These are phyloP conservation scores for Apocynum venetum DNA, from an alignment of 257 asterid genomes.

Conservation along the genomic window DNA sequence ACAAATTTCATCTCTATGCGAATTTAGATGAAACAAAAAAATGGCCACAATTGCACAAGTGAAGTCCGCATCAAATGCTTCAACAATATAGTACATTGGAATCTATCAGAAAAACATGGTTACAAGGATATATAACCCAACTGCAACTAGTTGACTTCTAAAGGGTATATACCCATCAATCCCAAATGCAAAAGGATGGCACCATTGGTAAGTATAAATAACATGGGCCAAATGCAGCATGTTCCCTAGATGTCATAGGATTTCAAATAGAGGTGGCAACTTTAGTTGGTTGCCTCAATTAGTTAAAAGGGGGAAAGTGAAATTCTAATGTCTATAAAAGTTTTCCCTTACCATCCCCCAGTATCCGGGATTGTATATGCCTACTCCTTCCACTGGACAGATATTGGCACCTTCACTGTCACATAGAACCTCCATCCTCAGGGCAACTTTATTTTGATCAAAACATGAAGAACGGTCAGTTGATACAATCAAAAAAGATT, in stretches of 20 bases:
- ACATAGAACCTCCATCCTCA: slow-evolving; percentile 76
- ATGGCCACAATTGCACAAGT: neutral
- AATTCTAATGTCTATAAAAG: neutral
- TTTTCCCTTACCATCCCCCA: slow-evolving; percentile 85
- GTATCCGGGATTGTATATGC: slow-evolving; percentile 87
- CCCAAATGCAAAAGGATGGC: no score
- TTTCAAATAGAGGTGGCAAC: neutral
- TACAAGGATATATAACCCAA: neutral
- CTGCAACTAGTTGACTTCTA: neutral
- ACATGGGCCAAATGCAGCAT: slow-evolving; percentile 9
- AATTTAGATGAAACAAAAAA: neutral
- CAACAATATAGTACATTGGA: neutral
- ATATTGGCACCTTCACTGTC: slow-evolving; percentile 39
- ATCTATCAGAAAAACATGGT: neutral
- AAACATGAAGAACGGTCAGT: slow-evolving; percentile 84
- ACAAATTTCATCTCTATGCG: neutral
- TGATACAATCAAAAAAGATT: slow-evolving; percentile 56
- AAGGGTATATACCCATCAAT: neutral
- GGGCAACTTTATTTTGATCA: slow-evolving; percentile 78
- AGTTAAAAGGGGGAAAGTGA: neutral
- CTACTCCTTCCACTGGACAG: slow-evolving; percentile 89
- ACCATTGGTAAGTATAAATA: neutral
- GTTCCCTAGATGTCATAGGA: neutral
- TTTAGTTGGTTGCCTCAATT: neutral
- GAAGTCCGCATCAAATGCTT: neutral